These are phyloP conservation scores for Pleurotus platypus DNA, from an alignment of 768 basidiomycete genomes.

Conservation along the genomic window DNA sequence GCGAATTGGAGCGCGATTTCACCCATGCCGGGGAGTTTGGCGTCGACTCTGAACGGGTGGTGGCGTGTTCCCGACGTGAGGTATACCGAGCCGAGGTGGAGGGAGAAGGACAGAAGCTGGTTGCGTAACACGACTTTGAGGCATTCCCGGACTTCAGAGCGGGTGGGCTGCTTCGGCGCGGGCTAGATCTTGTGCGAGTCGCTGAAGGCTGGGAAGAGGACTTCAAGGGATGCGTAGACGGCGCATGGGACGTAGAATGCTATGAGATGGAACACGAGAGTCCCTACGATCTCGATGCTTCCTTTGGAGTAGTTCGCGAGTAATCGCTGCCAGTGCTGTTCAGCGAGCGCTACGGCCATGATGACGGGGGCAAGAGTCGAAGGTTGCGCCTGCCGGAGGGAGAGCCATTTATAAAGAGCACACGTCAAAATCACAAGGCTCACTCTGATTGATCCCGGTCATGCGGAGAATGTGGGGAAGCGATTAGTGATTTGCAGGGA, in stretches of 20 bases:
- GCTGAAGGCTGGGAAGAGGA: constrained; percentile 19
- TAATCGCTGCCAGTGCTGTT: background rate
- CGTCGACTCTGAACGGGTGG: constrained; percentile 15
- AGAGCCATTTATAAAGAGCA: no score
- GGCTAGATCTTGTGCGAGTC: constrained; percentile 22
- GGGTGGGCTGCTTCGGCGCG: constrained; percentile 20
- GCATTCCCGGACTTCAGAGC: constrained; percentile 19
- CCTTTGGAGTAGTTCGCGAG: constrained; percentile 11
- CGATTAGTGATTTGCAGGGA: no score
- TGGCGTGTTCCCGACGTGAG: background rate
- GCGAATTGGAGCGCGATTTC: constrained; percentile 18
- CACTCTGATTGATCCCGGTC: no score
- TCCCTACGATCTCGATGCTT: constrained; percentile 20
- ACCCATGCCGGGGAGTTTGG: constrained; percentile 12
- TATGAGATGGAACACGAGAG: constrained; percentile 17
- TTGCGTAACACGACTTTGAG: constrained; percentile 19
- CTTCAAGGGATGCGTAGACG: constrained; percentile 17
- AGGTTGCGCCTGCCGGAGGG: no score
- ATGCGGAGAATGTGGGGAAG: no score
- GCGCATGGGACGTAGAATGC: constrained; percentile 22
- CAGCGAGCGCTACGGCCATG: background rate
- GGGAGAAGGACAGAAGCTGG: constrained; percentile 16
- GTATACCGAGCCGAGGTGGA: constrained; percentile 14
- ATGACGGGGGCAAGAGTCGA: background rate
- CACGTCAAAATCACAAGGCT: no score